These are phyloP conservation scores for Eutrema japonicum DNA, from an alignment of 345 rosid species.

Conservation along the genomic window DNA sequence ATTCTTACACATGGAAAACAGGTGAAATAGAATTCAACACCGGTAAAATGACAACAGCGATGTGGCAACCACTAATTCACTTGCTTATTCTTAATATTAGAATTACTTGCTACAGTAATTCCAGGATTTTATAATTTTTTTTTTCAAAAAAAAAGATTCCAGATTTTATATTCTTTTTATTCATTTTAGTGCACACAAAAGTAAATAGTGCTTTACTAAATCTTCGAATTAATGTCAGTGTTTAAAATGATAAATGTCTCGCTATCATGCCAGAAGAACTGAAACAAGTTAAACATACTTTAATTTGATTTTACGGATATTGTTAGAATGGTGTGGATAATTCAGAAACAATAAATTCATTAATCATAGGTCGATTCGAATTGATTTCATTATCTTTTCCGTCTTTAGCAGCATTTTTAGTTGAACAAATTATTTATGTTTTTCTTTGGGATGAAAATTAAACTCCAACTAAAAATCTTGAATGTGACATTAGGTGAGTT, in stretches of 20 bases:
- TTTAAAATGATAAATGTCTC: neutral
- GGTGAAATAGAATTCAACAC: too few relatives aligned
- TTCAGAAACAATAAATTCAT: neutral
- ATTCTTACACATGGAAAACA: too few relatives aligned
- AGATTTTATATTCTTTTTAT: slow-evolving; percentile 12
- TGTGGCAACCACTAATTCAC: too few relatives aligned
- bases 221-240: neutral
- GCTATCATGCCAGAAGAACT: neutral
- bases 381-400: slow-evolving; percentile 8
- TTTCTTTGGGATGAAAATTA: slow-evolving; percentile 21
- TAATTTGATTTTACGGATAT: neutral
- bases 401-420: neutral
- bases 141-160: neutral
- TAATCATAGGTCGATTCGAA: neutral
- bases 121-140: too few relatives aligned
- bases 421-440: neutral
- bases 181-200: neutral
- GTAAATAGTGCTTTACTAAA: neutral
- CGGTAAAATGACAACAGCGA: too few relatives aligned
- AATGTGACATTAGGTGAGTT: slow-evolving; percentile 33
- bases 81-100: neutral
- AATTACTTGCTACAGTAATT: slow-evolving; percentile 27
- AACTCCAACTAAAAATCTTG: slow-evolving; percentile 20
- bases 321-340: slow-evolving; percentile 3
- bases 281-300: slow-evolving; percentile 10